Conservation (phyloP, 2,329 filamentous ascomycete genomes). For the Cladophialophora exuberans region DNA sequence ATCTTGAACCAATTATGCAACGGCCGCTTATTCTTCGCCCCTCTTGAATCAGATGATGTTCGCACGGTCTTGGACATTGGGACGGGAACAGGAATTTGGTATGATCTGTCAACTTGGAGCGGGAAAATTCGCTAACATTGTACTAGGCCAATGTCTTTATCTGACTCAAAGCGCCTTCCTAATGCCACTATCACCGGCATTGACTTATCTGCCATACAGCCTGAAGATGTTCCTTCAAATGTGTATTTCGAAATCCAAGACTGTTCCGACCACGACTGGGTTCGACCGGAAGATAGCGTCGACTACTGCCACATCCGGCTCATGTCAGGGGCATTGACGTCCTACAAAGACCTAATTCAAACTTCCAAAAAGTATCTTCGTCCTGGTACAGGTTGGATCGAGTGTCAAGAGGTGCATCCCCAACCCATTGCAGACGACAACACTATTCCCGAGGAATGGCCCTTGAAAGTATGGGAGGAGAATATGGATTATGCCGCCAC, state of each 20-base stretch:
- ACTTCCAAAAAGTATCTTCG: constrained; percentile 57
- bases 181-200: constrained; percentile 63
- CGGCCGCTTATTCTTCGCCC: constrained; percentile 51
- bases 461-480: constrained; percentile 55
- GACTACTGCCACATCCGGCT: constrained; percentile 65
- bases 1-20: constrained; percentile 55
- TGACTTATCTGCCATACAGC: constrained; percentile 71
- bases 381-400: constrained; percentile 56
- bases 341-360: constrained; percentile 60
- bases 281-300: constrained; percentile 54
- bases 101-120: not conserved
- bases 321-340: constrained; percentile 60
- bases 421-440: constrained; percentile 57
- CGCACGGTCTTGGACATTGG: constrained; percentile 60
- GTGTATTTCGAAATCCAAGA: constrained; percentile 77
- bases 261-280: constrained; percentile 63
- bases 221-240: constrained; percentile 68
- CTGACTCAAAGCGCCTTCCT: constrained; percentile 56
- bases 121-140: not conserved
- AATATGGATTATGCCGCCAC: constrained; percentile 48
- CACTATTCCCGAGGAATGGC: constrained; percentile 54
- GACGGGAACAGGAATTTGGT: constrained; percentile 67
- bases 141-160: not conserved
- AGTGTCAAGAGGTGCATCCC: constrained; percentile 50
- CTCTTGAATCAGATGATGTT: constrained; percentile 44